Conservation (phyloP, 2,329 filamentous ascomycete species). For the Pestalotiopsis sp. region DNA sequence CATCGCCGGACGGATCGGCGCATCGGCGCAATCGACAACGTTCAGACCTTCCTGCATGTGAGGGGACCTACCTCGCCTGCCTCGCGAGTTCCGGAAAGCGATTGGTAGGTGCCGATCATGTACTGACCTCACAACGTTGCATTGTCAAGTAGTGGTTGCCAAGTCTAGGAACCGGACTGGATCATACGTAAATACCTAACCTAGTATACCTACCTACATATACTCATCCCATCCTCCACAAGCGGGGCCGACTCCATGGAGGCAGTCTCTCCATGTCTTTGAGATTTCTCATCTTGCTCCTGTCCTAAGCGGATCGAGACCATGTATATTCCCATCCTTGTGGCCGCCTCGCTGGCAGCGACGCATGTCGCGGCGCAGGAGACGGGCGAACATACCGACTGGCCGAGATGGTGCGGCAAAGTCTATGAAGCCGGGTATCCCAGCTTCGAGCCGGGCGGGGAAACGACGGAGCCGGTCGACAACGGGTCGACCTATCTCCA, state of each 20-base stretch:
- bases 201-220: too few species aligned
- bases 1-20: too few species aligned
- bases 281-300: neutral
- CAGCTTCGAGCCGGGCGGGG: slow-evolving; percentile 14
- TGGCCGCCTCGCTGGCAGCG: neutral
- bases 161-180: neutral
- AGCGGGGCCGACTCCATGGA: too few species aligned
- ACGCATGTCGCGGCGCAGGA: neutral
- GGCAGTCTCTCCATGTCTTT: too few species aligned
- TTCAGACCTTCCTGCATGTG: neutral
- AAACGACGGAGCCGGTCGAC: slow-evolving; percentile 6
- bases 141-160: neutral
- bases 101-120: neutral
- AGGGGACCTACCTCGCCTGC: neutral
- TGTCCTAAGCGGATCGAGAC: neutral
- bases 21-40: neutral
- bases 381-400: slow-evolving; percentile 10
- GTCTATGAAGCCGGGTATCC: slow-evolving; percentile 7
- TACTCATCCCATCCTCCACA: too few species aligned
- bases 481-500: slow-evolving; percentile 21
- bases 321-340: neutral
- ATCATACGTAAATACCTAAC: too few species aligned
- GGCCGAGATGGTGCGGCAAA: slow-evolving; percentile 15
- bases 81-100: neutral
- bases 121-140: slow-evolving; percentile 7